phyloP scores from a whole-genome alignment of 257 asterid species.

The Jasminum sambac region DNA sequence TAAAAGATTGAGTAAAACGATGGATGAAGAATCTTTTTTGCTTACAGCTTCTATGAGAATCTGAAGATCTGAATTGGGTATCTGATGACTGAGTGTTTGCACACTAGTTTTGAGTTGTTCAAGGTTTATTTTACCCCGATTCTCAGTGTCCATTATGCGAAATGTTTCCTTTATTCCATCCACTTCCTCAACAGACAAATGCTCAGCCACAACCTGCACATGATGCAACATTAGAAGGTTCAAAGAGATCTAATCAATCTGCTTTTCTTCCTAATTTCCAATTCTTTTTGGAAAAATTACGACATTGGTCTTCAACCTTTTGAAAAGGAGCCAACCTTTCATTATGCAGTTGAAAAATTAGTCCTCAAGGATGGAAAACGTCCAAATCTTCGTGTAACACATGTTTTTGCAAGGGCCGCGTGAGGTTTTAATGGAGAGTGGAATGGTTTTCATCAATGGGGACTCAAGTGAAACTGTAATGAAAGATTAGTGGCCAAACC shows the following conservation, averaged over 20 bases:
- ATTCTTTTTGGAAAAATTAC: not conserved
- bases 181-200: conserved; percentile 68
- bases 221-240: conserved; percentile 15
- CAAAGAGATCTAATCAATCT: not conserved
- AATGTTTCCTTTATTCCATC: conserved; percentile 67
- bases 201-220: conserved; percentile 65
- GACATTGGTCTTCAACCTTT: not conserved
- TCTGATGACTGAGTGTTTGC: conserved; percentile 60
- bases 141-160: conserved; percentile 50
- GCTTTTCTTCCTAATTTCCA: not conserved
- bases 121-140: conserved; percentile 45
- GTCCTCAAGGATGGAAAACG: not conserved
- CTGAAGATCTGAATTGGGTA: conserved; percentile 51
- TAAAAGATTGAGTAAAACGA: not conserved
- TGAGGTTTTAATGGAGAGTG: not conserved
- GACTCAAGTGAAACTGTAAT: not conserved
- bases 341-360: not conserved
- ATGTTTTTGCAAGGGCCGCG: not conserved
- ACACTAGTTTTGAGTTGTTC: conserved; percentile 56
- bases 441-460: not conserved
- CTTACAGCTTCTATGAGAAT: conserved; percentile 70
- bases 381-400: not conserved
- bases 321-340: not conserved
- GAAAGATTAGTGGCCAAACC: not conserved
- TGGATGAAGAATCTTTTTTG: not conserved